Evolutionary conservation across 208 protist genomes (phyloP).

Genomic region (Leishmania turanica): DNA sequence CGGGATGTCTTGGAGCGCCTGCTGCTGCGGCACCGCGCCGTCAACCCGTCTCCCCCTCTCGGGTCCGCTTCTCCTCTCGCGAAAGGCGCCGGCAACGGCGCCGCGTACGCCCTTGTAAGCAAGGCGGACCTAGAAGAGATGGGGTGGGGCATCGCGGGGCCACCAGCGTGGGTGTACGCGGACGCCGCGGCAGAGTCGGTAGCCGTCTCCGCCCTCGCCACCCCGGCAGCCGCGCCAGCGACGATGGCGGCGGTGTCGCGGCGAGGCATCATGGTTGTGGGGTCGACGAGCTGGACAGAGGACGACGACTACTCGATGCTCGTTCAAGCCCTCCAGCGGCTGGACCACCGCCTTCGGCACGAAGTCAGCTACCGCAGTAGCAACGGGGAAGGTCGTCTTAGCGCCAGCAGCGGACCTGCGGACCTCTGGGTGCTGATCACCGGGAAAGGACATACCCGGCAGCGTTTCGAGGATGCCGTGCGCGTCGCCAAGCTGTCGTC

Average conservation of each 20-base stretch:
- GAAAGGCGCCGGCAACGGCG: neutral
- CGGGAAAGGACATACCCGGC: slow-evolving; percentile 63
- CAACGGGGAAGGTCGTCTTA: slow-evolving; percentile 16
- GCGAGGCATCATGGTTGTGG: slow-evolving; percentile 84
- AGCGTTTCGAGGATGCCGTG: slow-evolving; percentile 72
- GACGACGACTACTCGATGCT: slow-evolving; percentile 97
- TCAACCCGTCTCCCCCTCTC: neutral
- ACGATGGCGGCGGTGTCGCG: neutral
- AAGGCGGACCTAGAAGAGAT: slow-evolving; percentile 20
- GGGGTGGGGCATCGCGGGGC: slow-evolving; percentile 60
- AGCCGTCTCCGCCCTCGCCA: neutral
- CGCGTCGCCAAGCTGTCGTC: slow-evolving; percentile 49
- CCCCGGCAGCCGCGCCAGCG: slow-evolving; percentile 8
- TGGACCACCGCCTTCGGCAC: slow-evolving; percentile 77
- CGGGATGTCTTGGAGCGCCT: slow-evolving; percentile 55
- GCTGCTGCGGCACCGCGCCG: slow-evolving; percentile 10
- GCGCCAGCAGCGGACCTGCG: slow-evolving; percentile 6
- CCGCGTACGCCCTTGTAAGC: slow-evolving; percentile 15
- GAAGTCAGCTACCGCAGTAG: slow-evolving; percentile 16
- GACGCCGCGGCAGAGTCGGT: slow-evolving; percentile 19
- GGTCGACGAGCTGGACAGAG: slow-evolving; percentile 95
- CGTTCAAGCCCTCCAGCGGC: slow-evolving; percentile 81
- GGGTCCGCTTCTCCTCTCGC: neutral
- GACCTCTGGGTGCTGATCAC: slow-evolving; percentile 84
- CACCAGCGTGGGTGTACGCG: slow-evolving; percentile 64